Base-by-base conservation (phyloP, 2,329 filamentous ascomycete genomes). In the Penicillium sp. region DNA sequence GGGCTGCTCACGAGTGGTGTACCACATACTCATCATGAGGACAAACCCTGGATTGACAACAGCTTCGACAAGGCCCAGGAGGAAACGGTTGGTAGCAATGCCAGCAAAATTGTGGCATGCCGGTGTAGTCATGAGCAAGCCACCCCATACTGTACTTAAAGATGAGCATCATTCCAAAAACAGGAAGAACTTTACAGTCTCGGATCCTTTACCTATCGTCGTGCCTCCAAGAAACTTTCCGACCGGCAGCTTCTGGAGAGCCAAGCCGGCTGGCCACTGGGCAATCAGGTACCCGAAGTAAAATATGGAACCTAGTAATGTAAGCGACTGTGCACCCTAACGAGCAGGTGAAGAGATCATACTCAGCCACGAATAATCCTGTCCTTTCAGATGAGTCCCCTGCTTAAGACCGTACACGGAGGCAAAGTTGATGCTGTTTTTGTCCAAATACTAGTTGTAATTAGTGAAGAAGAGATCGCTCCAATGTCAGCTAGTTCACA, bases 11-110 rank as follows among this genome's bases (percentile, higher is more conserved):
- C 78, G 73, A 0, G 79, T 70, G 0, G 73, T 78, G 64, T 83
- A 84, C 81, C 82, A 85, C 73, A 82, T 82, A 4, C 78, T 74
- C 28, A 82, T 80, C 40, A 84, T 79, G 62, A 84, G 76, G 66
- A 83, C 82, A 53, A 83, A 82, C 6, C 78, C 78, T 0, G 82
- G 81, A 0, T 80, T 82, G 2, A 84, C 80, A 0, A 79, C 76
- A 0, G 81, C 80, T 66, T 84, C 82, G 13, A 83, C 79, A 1
- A 79, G 55, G 10, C 82, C 82, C 2, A 84, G 70, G 8, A 83
- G 69, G 62, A 82, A 80, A 0, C 81, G 76, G 45, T 79, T 80
- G 0, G 75, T 68, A 1, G 78, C 78, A 4, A 83, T 73, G 0
- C 79, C 79, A 1, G 74, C 74, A 49, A 82, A 83, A 60, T 77